Conservation (phyloP, 176 grass and related monocot genomes). For the Elaeis guineensis region DNA sequence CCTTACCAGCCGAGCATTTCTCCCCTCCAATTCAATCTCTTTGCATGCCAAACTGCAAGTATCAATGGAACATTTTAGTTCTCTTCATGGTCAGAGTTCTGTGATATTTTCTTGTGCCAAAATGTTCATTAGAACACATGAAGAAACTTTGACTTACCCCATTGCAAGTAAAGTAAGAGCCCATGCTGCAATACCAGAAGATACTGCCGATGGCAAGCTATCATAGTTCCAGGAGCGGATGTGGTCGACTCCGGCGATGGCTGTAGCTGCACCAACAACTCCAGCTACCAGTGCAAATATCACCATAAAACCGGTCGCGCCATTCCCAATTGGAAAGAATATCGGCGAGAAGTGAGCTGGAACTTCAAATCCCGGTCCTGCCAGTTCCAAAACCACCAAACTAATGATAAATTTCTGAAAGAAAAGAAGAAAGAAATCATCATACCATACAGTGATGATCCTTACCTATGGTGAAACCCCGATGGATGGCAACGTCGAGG, state of each 20-base stretch:
- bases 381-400: neutral
- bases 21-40: conserved; percentile 77
- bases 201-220: conserved; percentile 63
- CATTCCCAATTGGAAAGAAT: conserved; percentile 89
- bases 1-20: conserved; percentile 68
- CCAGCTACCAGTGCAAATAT: conserved; percentile 72
- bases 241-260: conserved; percentile 63
- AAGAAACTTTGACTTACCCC: conserved; percentile 38
- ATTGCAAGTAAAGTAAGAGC: conserved; percentile 78
- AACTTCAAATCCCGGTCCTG: conserved; percentile 42
- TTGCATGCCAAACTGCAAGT: conserved; percentile 64
- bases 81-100: no score
- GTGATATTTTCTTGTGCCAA: no score
- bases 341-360: conserved; percentile 84
- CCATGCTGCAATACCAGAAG: conserved; percentile 74
- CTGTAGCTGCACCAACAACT: conserved; percentile 69
- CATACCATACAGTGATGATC: no score
- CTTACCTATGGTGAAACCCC: conserved; percentile 61
- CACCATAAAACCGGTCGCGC: conserved; percentile 79
- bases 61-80: neutral
- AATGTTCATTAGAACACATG: no score
- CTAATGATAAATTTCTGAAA: neutral
- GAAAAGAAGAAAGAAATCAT: neutral
- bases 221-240: conserved; percentile 43
- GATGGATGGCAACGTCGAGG: conserved; percentile 65